A percentile compares a stretch with the other conserved stretches of the same genome.
Conservation (phyloP, 768 basidiomycete species). For the Epithele typhae region DNA sequence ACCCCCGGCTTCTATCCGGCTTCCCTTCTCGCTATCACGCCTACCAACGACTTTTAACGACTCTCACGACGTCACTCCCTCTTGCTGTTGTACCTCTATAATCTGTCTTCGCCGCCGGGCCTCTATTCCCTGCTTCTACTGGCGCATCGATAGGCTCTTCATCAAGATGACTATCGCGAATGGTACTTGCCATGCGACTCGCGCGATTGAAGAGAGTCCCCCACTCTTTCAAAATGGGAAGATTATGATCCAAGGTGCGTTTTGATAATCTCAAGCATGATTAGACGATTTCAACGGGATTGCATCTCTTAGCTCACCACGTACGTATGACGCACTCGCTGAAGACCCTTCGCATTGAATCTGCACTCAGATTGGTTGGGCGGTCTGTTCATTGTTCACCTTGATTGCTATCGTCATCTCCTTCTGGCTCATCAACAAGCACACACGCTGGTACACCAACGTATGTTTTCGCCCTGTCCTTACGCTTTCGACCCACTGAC, state of each 20-base stretch:
- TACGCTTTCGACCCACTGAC: not conserved
- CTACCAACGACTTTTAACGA: not conserved
- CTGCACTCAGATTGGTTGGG: conserved; percentile 57
- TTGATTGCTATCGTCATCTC: conserved; percentile 52
- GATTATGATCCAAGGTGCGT: conserved; percentile 55
- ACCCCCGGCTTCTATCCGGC: too few relatives aligned
- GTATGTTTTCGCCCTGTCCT: conserved; percentile 32
- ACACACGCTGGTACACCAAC: conserved; percentile 68
- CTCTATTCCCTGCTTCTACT: too few relatives aligned
- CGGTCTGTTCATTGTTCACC: conserved; percentile 57
- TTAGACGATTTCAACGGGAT: not conserved
- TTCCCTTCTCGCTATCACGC: too few relatives aligned
- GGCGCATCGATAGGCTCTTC: too few relatives aligned
- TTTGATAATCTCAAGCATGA: not conserved
- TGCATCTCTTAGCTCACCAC: conserved; percentile 44
- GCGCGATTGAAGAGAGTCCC: conserved; percentile 42
- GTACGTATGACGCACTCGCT: conserved; percentile 29
- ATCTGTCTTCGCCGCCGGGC: not conserved
- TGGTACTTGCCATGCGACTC: conserved; percentile 34
- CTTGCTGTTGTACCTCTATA: too few relatives aligned
- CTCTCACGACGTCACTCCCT: not conserved
- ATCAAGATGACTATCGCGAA: conserved; percentile 23
- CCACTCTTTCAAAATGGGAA: conserved; percentile 60
- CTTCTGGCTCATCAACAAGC: conserved; percentile 71
- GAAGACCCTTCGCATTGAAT: too few relatives aligned